Percentiles rank a stretch among this genome's conserved stretches.
phyloP scores from a whole-genome alignment of 345 rosid genomes.

The Leavenworthia alabamica region DNA sequence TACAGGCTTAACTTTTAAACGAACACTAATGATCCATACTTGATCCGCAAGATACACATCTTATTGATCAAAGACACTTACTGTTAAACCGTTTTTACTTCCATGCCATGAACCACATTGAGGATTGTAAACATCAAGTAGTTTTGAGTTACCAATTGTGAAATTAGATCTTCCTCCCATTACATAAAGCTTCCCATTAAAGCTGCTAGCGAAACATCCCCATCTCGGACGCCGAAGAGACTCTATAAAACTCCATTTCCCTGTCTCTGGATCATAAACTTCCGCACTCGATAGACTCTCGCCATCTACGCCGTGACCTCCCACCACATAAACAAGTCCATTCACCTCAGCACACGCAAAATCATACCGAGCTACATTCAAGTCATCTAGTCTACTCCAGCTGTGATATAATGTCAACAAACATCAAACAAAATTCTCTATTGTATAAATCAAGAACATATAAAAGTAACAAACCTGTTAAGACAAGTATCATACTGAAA shows the following conservation, averaged over 20 bases:
- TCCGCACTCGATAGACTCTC: conserved; percentile 72
- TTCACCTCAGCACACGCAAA: conserved; percentile 88
- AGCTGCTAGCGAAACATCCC: conserved; percentile 78
- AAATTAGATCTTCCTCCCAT: conserved; percentile 96
- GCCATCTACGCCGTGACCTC: conserved; percentile 70
- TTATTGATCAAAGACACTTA: conserved; percentile 20
- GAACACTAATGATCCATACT: no score
- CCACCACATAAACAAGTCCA: conserved; percentile 75
- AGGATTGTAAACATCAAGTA: conserved; percentile 66
- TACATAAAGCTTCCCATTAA: conserved; percentile 74
- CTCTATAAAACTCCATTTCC: conserved; percentile 59
- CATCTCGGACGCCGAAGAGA: conserved; percentile 74
- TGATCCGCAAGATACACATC: no score
- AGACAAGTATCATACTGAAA: conserved; percentile 76
- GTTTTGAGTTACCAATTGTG: conserved; percentile 79
- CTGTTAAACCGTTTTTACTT: conserved; percentile 78
- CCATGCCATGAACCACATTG: conserved; percentile 59
- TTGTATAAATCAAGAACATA: neutral
- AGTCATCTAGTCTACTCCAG: conserved; percentile 67
- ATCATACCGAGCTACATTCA: conserved; percentile 74
- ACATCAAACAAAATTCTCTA: neutral
- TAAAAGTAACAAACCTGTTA: conserved; percentile 53
- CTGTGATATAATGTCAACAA: conserved; percentile 48
- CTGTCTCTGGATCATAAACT: conserved; percentile 58
- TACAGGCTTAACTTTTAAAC: no score